Percentiles rank a stretch among this genome's conserved stretches.
phyloP scores from a whole-genome alignment of 768 basidiomycete species.

The Hygrophorus pudorinus region DNA sequence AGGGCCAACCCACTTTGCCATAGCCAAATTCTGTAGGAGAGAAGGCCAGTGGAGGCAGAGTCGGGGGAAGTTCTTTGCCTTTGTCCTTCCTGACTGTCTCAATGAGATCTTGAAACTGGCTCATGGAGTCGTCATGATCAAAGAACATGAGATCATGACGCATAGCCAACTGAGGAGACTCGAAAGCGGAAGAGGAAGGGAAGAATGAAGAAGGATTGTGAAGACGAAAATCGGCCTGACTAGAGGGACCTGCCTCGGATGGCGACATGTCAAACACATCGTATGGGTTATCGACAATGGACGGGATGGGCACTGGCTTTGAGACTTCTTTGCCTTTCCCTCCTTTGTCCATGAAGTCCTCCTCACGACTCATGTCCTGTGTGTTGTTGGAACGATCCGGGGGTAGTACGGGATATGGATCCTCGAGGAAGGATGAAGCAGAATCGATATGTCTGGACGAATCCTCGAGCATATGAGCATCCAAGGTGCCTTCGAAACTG shows the following conservation, averaged over 20 bases:
- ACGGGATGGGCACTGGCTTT: conserved; percentile 41
- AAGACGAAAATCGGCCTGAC: conserved; percentile 13
- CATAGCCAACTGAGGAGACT: conserved; percentile 2
- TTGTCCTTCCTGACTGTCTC: conserved; percentile 35
- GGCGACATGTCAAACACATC: conserved; percentile 31
- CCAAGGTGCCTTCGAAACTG: conserved; percentile 26
- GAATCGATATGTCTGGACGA: neutral
- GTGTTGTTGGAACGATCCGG: neutral
- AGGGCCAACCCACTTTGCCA: conserved; percentile 28
- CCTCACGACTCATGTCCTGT: neutral
- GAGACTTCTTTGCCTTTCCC: conserved; percentile 50
- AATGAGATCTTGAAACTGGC: conserved; percentile 12
- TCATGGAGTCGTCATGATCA: neutral
- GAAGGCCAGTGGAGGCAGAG: conserved; percentile 58
- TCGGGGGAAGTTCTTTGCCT: conserved; percentile 52
- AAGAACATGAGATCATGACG: neutral
- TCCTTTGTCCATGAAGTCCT: conserved; percentile 5
- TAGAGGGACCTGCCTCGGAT: conserved; percentile 14
- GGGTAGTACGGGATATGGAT: neutral
- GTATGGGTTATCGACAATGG: conserved; percentile 21
- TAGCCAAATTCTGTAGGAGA: conserved; percentile 43
- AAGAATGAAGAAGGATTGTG: conserved; percentile 19
- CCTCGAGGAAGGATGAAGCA: neutral
- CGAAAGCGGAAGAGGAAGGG: conserved; percentile 12
- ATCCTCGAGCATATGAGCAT: neutral